These are phyloP conservation scores for Torulaspora pretoriensis DNA, from an alignment of 1,139 yeast species.

Conservation along the genomic window DNA sequence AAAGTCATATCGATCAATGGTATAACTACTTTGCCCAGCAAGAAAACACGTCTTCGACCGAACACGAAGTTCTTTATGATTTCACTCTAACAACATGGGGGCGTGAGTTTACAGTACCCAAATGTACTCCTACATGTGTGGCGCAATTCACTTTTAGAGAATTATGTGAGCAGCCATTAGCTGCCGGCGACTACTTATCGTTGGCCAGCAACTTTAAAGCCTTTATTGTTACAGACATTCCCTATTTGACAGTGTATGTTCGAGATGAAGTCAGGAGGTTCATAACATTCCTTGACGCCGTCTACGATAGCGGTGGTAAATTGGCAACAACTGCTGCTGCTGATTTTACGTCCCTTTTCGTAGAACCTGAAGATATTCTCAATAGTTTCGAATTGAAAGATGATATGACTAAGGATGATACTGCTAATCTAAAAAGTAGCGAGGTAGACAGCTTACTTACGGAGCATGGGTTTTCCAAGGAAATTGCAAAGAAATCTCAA, in stretches of 20 bases:
- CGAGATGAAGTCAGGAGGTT: constrained; percentile 85
- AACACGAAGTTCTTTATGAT: constrained; percentile 22
- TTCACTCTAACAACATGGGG: constrained; percentile 68
- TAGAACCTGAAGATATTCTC: constrained; percentile 68
- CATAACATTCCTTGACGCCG: constrained; percentile 91
- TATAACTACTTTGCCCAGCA: constrained; percentile 67
- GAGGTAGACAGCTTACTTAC: constrained; percentile 59
- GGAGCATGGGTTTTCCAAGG: constrained; percentile 70
- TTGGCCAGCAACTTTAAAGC: constrained; percentile 74
- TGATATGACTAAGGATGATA: constrained; percentile 13
- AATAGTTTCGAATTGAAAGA: constrained; percentile 50
- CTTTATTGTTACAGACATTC: constrained; percentile 86
- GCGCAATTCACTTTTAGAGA: constrained; percentile 87
- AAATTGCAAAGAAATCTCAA: constrained; percentile 69
- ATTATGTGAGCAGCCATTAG: constrained; percentile 78
- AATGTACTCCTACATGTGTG: constrained; percentile 68
- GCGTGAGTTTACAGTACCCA: constrained; percentile 69
- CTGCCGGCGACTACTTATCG: constrained; percentile 94
- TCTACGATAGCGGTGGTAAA: constrained; percentile 83
- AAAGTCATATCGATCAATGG: constrained; percentile 72
- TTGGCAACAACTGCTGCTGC: constrained; percentile 87
- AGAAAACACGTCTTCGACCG: constrained; percentile 26
- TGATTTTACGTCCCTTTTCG: constrained; percentile 78
- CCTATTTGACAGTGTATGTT: constrained; percentile 69
- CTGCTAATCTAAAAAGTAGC: constrained; percentile 19